Conservation (phyloP, 2,329 filamentous ascomycete genomes). For the Truncatella angustata region DNA sequence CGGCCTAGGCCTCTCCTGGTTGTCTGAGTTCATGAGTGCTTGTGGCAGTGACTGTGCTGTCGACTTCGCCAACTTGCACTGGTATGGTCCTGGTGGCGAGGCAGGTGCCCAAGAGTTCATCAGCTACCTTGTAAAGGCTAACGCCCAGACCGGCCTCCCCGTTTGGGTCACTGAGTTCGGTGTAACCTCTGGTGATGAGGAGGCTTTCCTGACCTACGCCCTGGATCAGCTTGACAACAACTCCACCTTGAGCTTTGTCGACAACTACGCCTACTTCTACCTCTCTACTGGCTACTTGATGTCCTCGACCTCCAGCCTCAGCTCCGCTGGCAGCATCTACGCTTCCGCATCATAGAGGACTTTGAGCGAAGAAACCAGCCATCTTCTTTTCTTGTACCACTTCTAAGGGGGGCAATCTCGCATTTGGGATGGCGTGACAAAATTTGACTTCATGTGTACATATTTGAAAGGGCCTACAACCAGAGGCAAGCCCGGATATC, state of each 20-base stretch:
- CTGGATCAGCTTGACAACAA: constrained; percentile 47
- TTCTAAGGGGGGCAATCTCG: constrained; percentile 13
- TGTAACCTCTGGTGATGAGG: constrained; percentile 42
- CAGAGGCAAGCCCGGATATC: constrained; percentile 1
- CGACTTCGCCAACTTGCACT: constrained; percentile 63
- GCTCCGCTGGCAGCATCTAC: constrained; percentile 47
- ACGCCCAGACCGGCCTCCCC: constrained; percentile 46
- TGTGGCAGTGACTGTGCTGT: constrained; percentile 52
- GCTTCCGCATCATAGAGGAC: constrained; percentile 30
- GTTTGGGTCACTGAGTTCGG: constrained; percentile 68
- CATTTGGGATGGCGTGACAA: constrained; percentile 12
- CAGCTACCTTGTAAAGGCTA: constrained; percentile 46
- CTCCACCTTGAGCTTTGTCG: constrained; percentile 45
- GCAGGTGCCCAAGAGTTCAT: constrained; percentile 51
- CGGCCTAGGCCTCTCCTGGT: constrained; percentile 55
- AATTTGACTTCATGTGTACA: constrained; percentile 9
- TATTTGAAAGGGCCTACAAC: constrained; percentile 4
- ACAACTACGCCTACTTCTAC: constrained; percentile 60
- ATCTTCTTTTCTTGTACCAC: constrained; percentile 16
- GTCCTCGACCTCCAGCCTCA: constrained; percentile 36
- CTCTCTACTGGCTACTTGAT: constrained; percentile 42
- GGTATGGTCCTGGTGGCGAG: constrained; percentile 51
- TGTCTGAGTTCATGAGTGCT: constrained; percentile 48
- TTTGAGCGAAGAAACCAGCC: neutral
- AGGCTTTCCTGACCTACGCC: constrained; percentile 49